phyloP scores from a whole-genome alignment of 2,329 filamentous ascomycete species.

The Penicillium sumatraense region DNA sequence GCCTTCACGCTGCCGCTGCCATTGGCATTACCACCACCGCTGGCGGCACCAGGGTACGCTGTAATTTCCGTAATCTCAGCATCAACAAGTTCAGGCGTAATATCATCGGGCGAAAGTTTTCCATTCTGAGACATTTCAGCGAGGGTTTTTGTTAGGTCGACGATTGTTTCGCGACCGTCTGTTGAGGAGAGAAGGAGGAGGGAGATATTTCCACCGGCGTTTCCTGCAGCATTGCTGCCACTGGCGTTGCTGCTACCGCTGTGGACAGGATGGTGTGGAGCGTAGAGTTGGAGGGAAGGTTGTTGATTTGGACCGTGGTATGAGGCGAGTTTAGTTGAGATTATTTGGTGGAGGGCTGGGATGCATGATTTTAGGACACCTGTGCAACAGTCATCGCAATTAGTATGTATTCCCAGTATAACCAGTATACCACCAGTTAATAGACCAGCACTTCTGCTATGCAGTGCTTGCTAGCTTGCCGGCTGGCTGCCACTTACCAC shows the following conservation, averaged over 20 bases:
- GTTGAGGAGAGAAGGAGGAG: slow-evolving; percentile 83
- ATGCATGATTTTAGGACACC: slow-evolving; percentile 89
- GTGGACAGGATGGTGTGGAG: slow-evolving; percentile 67
- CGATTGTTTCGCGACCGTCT: slow-evolving; percentile 89
- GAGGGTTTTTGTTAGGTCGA: slow-evolving; percentile 92
- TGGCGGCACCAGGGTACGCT: slow-evolving; percentile 28
- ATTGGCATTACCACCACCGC: slow-evolving; percentile 5
- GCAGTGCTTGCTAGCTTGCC: no score
- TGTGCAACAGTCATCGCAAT: no score
- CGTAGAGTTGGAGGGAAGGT: slow-evolving; percentile 72
- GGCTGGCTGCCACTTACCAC: slow-evolving; percentile 72
- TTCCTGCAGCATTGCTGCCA: no score
- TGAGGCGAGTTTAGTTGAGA: slow-evolving; percentile 77
- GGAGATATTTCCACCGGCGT: no score
- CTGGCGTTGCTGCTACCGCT: slow-evolving; percentile 22
- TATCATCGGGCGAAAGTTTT: slow-evolving; percentile 80
- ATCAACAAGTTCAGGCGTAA: slow-evolving; percentile 84
- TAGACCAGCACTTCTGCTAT: no score
- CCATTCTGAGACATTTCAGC: slow-evolving; percentile 92
- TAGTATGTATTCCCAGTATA: no score
- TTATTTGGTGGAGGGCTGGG: slow-evolving; percentile 78
- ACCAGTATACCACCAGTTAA: no score
- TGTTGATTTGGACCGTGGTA: slow-evolving; percentile 79
- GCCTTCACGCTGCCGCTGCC: slow-evolving; percentile 57
- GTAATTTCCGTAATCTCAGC: slow-evolving; percentile 74